These are phyloP conservation scores for Chlorella sp. DNA, from an alignment of 139 green algal species.

Conservation along the genomic window DNA sequence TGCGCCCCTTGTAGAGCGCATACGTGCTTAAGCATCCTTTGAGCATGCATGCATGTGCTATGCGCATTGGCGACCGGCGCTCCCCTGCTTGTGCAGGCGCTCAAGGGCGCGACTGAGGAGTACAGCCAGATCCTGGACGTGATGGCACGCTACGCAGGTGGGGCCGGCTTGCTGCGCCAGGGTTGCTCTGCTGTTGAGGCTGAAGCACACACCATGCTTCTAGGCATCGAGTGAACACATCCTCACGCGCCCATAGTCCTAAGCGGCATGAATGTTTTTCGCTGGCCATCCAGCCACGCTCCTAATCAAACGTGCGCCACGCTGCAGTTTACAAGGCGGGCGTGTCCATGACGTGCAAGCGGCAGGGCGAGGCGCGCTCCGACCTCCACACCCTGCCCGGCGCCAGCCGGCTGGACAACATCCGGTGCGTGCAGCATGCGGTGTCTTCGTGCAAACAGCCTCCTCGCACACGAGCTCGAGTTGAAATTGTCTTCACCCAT, in stretches of 20 bases:
- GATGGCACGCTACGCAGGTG: slow-evolving; percentile 76
- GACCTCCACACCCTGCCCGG: slow-evolving; percentile 76
- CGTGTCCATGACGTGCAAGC: slow-evolving; percentile 60
- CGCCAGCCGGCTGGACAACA: slow-evolving; percentile 20
- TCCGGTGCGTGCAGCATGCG: not conserved
- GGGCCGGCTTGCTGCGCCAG: too few relatives aligned
- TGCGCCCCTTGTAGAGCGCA: too few relatives aligned
- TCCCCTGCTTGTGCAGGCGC: slow-evolving; percentile 66
- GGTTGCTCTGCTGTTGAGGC: too few relatives aligned
- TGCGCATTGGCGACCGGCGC: too few relatives aligned
- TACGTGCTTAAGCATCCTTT: too few relatives aligned
- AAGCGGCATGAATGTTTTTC: too few relatives aligned
- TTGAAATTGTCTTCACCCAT: not conserved
- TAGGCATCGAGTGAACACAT: too few relatives aligned
- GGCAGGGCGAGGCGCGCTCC: slow-evolving; percentile 75
- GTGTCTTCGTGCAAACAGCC: not conserved
- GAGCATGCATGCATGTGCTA: too few relatives aligned
- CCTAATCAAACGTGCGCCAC: too few relatives aligned
- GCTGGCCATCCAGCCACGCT: too few relatives aligned
- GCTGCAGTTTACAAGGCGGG: slow-evolving; percentile 59
- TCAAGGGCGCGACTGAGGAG: slow-evolving; percentile 83
- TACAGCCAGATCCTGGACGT: slow-evolving; percentile 88
- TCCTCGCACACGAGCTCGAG: not conserved
- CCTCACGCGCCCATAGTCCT: too few relatives aligned
- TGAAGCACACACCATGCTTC: too few relatives aligned